Base-by-base conservation (phyloP, 768 basidiomycete species). In the Boletus pseudopeckii region DNA sequence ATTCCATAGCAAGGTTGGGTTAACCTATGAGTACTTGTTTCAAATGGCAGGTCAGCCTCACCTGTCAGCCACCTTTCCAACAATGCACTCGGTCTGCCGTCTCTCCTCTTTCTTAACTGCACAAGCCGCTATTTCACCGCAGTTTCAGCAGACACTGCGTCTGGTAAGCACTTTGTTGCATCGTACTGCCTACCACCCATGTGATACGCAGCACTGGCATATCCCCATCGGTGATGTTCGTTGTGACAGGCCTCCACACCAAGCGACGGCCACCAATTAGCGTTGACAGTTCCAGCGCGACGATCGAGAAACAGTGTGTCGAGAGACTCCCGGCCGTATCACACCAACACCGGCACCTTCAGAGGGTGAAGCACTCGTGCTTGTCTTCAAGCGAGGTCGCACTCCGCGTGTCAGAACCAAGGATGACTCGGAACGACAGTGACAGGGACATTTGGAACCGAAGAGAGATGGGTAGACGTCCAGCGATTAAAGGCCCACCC, bases 201-300 rank as follows among this genome's bases (percentile, higher is more conserved):
- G 34, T 65, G 49, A 64, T 50, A 28, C 33, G 26, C 46, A 64
- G 61, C 48, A 26, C 40, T 45, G 37, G 48, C 36, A 38, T 38
- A 60, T 42, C 28, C 33, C 15, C 33, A 24, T n/a, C 4, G 34
- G 45, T 51, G 11, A 66, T 66, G 61, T 66, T 66, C 33, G 55
- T 64, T 18, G 61, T 64, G 14, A 47, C 64, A 57, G 58, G 53
- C 15, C 52, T 64, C 38, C 50, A 66, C 24, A 63, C 58, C 28
- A 66, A 66, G 28, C 64, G 64, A 45, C 64, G 54, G n/a, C 56
- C 45, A 0, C 10, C 8, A 4, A 46, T 34, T 15, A 9, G 18
- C 30, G 18, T 42, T 6, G 22, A 18, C 45, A 54, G 47, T 24
- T 30, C 20, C 10, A n/a, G 28, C 11, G 15, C 10, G 6, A 26